These are phyloP conservation scores for Beauveria scarabaeidicola DNA, from an alignment of 2,329 filamentous ascomycete genomes.

Conservation along the genomic window DNA sequence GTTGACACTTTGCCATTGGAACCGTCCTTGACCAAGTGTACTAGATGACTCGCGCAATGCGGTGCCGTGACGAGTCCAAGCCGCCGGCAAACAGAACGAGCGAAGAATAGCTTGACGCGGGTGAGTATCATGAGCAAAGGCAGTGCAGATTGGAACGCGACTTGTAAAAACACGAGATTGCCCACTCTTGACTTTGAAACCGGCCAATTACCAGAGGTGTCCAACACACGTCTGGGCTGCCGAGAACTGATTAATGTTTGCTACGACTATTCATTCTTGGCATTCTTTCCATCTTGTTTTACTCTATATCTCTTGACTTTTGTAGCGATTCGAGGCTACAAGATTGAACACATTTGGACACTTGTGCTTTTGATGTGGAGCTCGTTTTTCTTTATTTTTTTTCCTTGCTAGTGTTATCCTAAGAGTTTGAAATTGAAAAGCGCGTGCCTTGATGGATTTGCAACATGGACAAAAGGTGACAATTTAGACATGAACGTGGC, in stretches of 20 bases:
- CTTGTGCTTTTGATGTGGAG: constrained; percentile 14
- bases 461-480: neutral
- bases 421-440: neutral
- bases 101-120: neutral
- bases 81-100: constrained; percentile 4
- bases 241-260: constrained; percentile 1
- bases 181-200: neutral
- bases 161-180: neutral
- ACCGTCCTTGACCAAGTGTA: constrained; percentile 28
- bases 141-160: neutral
- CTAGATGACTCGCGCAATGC: constrained; percentile 22
- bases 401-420: constrained; percentile 10
- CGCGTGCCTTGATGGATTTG: neutral
- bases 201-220: neutral
- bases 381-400: constrained; percentile 14
- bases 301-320: neutral
- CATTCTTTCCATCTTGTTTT: neutral
- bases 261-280: neutral
- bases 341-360: constrained; percentile 18
- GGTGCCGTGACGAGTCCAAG: neutral
- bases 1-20: constrained; percentile 18
- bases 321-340: neutral
- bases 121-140: constrained; percentile 3
- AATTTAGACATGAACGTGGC: neutral
- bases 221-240: neutral